Evolutionary conservation across 139 green algal species (phyloP).

Genomic region (Pycnococcus provasolii): DNA sequence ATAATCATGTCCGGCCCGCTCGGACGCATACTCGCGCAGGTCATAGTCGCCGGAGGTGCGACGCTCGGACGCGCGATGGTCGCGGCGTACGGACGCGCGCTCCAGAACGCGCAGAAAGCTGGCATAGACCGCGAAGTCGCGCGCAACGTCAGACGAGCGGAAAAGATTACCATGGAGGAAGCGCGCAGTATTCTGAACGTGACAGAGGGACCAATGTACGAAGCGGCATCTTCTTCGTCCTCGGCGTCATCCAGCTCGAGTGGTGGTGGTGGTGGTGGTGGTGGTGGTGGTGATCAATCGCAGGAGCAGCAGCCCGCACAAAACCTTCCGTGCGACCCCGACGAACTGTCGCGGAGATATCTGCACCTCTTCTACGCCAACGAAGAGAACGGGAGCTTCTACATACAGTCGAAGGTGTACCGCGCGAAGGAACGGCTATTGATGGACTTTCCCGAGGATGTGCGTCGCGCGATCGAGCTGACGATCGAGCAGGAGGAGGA

Average conservation of each 20-base stretch:
- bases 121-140: slow-evolving; percentile 4
- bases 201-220: neutral
- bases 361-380: slow-evolving; percentile 65
- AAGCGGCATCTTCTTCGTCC: neutral
- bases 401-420: slow-evolving; percentile 74
- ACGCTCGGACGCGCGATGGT: neutral
- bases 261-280: too few species aligned
- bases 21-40: slow-evolving; percentile 4
- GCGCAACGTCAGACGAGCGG: neutral
- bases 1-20: too few species aligned
- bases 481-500: too few species aligned
- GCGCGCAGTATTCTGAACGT: slow-evolving; percentile 7
- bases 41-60: slow-evolving; percentile 8
- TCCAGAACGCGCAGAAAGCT: slow-evolving; percentile 14
- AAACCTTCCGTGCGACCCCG: too few species aligned
- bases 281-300: too few species aligned
- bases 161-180: slow-evolving; percentile 12
- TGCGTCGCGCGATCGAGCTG: too few species aligned
- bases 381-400: slow-evolving; percentile 72
- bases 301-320: too few species aligned
- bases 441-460: slow-evolving; percentile 3
- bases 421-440: slow-evolving; percentile 30
- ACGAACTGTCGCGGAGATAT: slow-evolving; percentile 25
- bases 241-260: too few species aligned
- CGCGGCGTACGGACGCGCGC: slow-evolving; percentile 2